A percentile compares a stretch with the other conserved stretches of the same genome.
Conservation (phyloP, 2,329 filamentous ascomycete genomes). For the Talaromyces sp. region DNA sequence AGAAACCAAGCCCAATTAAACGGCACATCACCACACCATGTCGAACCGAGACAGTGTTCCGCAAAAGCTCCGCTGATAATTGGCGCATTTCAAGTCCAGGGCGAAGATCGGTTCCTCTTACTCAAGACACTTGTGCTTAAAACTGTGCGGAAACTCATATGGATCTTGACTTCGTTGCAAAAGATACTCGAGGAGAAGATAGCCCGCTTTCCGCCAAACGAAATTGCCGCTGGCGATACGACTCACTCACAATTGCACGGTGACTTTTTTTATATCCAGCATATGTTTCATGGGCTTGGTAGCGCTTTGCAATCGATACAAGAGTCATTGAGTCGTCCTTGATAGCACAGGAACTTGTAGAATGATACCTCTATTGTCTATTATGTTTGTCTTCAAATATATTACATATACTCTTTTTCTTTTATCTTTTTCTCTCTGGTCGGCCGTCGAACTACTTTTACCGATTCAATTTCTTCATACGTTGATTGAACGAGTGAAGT, state of each 20-base stretch:
- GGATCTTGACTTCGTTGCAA: neutral
- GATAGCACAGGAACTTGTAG: neutral
- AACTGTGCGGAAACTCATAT: neutral
- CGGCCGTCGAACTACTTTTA: no score
- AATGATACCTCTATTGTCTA: neutral
- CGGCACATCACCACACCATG: neutral
- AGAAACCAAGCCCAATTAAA: neutral
- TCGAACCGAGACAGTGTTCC: neutral
- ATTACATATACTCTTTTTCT: neutral
- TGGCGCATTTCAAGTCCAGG: neutral
- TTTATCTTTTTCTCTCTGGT: neutral
- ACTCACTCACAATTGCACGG: neutral
- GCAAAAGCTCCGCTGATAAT: neutral
- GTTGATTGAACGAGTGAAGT: neutral
- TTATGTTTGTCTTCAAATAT: neutral
- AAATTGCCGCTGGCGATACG: neutral
- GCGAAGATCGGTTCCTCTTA: constrained; percentile 1
- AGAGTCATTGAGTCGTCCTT: neutral
- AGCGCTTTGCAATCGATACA: neutral
- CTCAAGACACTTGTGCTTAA: neutral
- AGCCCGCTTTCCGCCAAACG: neutral
- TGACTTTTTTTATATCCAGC: neutral
- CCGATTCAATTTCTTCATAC: no score
- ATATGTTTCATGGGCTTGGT: constrained; percentile 6
- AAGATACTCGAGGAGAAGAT: constrained; percentile 1